A percentile compares a stretch with the other conserved stretches of the same genome.
These are phyloP conservation scores for Talaromyces verruculosus DNA, from an alignment of 2,329 filamentous ascomycete genomes.

Conservation along the genomic window DNA sequence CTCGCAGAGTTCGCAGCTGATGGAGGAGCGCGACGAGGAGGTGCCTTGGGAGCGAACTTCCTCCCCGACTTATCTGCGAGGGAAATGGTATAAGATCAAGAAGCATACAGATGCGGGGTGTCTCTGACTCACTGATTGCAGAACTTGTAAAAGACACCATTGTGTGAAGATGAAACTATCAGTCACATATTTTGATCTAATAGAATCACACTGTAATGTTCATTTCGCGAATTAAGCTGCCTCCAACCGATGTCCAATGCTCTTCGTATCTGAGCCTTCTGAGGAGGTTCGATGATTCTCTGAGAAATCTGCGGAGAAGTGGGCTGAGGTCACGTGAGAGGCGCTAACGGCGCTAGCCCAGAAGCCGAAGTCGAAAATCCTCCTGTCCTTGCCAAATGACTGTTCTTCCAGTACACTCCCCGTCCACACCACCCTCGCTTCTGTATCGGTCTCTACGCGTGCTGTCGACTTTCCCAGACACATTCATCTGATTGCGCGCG, in stretches of 20 bases:
- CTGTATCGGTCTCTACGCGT: neutral
- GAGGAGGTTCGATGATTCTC: neutral
- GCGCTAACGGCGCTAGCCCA: conserved; percentile 36
- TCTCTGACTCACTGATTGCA: conserved; percentile 48
- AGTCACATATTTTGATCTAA: conserved; percentile 26
- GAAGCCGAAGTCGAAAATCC: conserved; percentile 41
- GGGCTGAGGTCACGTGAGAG: conserved; percentile 39
- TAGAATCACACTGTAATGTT: neutral
- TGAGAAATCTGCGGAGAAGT: conserved; percentile 29
- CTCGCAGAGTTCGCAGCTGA: conserved; percentile 36
- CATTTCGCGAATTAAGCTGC: neutral
- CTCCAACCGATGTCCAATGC: neutral
- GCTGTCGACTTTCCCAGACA: neutral
- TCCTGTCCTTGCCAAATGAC: conserved; percentile 33
- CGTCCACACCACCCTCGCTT: conserved; percentile 23
- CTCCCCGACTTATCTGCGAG: conserved; percentile 64
- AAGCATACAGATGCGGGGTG: conserved; percentile 19
- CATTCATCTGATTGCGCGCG: conserved; percentile 1
- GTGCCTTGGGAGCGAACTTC: conserved; percentile 74
- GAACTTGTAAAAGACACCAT: conserved; percentile 57
- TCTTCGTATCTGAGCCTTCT: neutral
- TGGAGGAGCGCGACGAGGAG: conserved; percentile 55
- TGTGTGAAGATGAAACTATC: conserved; percentile 6
- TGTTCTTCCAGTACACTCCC: conserved; percentile 29
- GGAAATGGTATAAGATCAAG: conserved; percentile 15